Conservation (phyloP, 1,284 basidiomycete genomes). For the Fistulinella cinereoalba region DNA sequence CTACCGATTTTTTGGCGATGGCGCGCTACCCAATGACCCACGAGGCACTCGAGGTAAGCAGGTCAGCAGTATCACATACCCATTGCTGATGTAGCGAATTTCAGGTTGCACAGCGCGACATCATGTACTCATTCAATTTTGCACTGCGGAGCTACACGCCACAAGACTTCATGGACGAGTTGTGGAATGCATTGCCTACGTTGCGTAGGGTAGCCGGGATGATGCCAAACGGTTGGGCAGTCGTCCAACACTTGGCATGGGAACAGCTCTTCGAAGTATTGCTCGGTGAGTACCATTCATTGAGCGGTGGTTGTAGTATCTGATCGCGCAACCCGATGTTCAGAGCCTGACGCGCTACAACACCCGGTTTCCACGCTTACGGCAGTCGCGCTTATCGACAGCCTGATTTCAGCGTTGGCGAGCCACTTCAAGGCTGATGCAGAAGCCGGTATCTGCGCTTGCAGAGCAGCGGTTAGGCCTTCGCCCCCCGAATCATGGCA, state of each 20-base stretch:
- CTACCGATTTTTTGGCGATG: constrained; percentile 47
- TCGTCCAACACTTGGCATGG: constrained; percentile 49
- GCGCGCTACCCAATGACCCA: constrained; percentile 45
- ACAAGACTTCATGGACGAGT: constrained; percentile 53
- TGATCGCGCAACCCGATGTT: background rate
- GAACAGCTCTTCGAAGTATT: constrained; percentile 43
- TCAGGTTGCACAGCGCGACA: constrained; percentile 55
- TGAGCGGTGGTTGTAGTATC: background rate
- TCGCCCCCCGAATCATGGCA: constrained; percentile 6
- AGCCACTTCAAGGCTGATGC: constrained; percentile 36
- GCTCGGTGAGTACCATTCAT: constrained; percentile 42
- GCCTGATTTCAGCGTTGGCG: constrained; percentile 40
- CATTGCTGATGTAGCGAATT: constrained; percentile 4
- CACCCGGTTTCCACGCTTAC: constrained; percentile 54
- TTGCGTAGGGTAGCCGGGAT: constrained; percentile 39
- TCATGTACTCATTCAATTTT: constrained; percentile 49
- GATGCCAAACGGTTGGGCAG: constrained; percentile 41
- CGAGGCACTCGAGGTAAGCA: constrained; percentile 51
- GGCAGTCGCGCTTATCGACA: constrained; percentile 45
- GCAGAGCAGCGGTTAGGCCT: background rate
- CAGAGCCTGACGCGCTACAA: constrained; percentile 50
- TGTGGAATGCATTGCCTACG: constrained; percentile 53
- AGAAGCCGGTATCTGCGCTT: constrained; percentile 16
- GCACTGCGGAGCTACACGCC: constrained; percentile 52
- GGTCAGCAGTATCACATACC: background rate